Base-by-base conservation (phyloP, 352 stramenopile genomes). In the Phytopythium helicoides region DNA sequence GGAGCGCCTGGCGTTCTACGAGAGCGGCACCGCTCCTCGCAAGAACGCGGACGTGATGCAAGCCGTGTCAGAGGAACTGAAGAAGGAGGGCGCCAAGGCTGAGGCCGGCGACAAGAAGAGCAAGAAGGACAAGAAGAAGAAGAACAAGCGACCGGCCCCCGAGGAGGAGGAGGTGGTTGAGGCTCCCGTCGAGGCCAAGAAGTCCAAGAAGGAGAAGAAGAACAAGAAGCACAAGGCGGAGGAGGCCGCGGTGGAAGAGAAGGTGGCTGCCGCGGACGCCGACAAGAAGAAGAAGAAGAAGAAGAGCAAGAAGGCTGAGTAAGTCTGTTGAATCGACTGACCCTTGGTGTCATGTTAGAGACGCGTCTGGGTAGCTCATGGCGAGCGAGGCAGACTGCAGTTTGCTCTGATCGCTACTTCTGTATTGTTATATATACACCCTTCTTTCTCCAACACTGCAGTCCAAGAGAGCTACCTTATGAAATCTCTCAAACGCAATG, bases 1-100 rank as follows among this genome's bases (percentile, higher is more conserved):
- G 68, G 97, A 99, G 71, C 92, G 98, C 54, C 89, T 99, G 11
- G 92, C 95, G 47, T 99, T 99, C 68, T 99, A 99, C 77, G 97
- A 99, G 70, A 99, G 92, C 47, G 98, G 98, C 45, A 92, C 93
- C 19, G 93, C 97, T 21, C 97, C 97, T 28, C 82, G 96, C 60
- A 99, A 99, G 77, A 99, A 99, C 69, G 82, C 99, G 38, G 97
- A 99, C 72, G 97, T 99, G 25, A 99, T 99, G 97, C 72, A 87
- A 56, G 88, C 98, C 61, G 96, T 99, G 22, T 94, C 89, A 53
- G 75, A 88, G 16, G 73, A 97, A 66, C 76, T 99, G 6, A 92
- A 92, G 77, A 67, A 76, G 48, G 65, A 38, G 62, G 75, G 69
- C 63, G 64, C 38, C 11, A 65, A 62, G 47, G n/a, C n/a, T n/a